phyloP scores from a whole-genome alignment of 225 moss, liverwort and hornwort genomes.

The Physcomitrellopsis africana region DNA sequence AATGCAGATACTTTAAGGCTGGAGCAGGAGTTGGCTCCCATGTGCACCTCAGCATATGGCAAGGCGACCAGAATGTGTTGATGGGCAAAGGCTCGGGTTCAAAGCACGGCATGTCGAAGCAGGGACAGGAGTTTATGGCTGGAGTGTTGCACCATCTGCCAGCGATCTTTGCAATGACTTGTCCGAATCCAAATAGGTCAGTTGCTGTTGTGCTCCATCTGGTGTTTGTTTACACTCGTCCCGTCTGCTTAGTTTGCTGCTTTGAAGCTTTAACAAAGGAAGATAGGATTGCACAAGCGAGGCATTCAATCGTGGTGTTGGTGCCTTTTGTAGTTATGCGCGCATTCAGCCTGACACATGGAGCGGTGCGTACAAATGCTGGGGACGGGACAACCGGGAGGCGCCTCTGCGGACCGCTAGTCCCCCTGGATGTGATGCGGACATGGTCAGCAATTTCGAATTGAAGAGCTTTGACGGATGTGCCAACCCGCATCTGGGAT shows the following conservation, averaged over 20 bases:
- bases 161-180: constrained; percentile 77
- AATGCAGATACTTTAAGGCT: constrained; percentile 47
- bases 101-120: constrained; percentile 78
- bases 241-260: not conserved
- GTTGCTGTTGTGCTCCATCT: not conserved
- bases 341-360: constrained; percentile 88
- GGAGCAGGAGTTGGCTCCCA: constrained; percentile 78
- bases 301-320: not conserved
- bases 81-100: constrained; percentile 62
- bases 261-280: not conserved
- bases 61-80: constrained; percentile 80
- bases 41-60: constrained; percentile 86
- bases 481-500: constrained; percentile 94
- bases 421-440: constrained; percentile 58
- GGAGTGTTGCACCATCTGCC: constrained; percentile 87
- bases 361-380: constrained; percentile 89
- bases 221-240: not conserved
- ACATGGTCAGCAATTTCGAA: constrained; percentile 91
- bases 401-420: constrained; percentile 78
- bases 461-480: constrained; percentile 94
- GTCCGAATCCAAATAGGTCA: constrained; percentile 82
- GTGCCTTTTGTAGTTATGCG: constrained; percentile 60
- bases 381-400: constrained; percentile 89
- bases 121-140: constrained; percentile 81
- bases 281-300: not conserved